Base-by-base conservation (phyloP, 1,284 basidiomycete genomes). In the Cutaneotrichosporon cavernicola region DNA sequence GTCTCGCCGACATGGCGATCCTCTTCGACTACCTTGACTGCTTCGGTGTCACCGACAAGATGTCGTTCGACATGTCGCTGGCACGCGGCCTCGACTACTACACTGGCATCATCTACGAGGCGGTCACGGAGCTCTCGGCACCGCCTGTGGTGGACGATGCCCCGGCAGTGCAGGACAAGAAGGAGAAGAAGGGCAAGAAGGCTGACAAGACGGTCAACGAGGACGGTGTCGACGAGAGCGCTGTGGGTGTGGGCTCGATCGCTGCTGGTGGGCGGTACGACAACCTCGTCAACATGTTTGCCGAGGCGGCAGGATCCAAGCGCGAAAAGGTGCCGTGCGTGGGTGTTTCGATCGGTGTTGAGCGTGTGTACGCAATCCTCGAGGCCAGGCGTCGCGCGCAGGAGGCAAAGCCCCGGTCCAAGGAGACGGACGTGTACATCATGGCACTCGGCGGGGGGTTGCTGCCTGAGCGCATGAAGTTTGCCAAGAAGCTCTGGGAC, bases 21-120 rank as follows among this genome's bases (percentile, higher is more conserved):
- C 83, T 98, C 53, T 97, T 98, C 81, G 86, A 84, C 30, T 90
- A 94, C 71, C 86, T 99, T 16, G 84, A 87, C 50, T 46, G 60
- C 50, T 97, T 92, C 81, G 86, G 86, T 46, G 87, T 95, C 31
- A 74, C 89, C n/a, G 86, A 90, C 76, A 90, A 87, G 82, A 86
- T 98, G 75, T 95, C 92, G 9, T 98, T 99, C 77, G 96, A 99
- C 81, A 86, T 99, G 72, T 96, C 92, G 9, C 87, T 99, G 26
- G 97, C 97, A 9, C 89, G 97, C 40, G 96, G 96, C 30, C 86
- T 99, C 43, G 97, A 99, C 81, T 99, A 99, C 82, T 98, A 99
- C 82, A 99, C 96, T 1, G 96, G 97, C 47, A 89, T 99, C 75
- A 99, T 99, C 78, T 98, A 97, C 83, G 97, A 99, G 82, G 97